Evolutionary conservation across 2,329 filamentous ascomycete species (phyloP), one percentile per base, ranked within the genome.

Genomic region (Stagonosporopsis chrysanthemi): DNA sequence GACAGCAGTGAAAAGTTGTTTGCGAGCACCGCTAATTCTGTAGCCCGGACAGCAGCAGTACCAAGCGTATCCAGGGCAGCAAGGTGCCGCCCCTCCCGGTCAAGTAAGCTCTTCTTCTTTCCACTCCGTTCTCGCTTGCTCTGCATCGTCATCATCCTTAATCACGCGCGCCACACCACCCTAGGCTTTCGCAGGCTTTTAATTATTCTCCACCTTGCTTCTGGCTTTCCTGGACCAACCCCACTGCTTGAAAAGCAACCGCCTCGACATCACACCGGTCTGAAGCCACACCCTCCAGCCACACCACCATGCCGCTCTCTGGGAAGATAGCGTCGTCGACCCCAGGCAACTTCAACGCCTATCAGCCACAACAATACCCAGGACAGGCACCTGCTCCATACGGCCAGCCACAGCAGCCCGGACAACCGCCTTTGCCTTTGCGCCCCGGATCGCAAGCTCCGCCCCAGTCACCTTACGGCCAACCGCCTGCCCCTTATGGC

Each of bases 11-110:
- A 48, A 50, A 57, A 40, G 22, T 22, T 58, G 41, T 51, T 52
- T 53, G 56, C 52, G 57, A 29, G 46, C 46, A 60, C 64, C 66
- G 57, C 69, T 72, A 67, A 72, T 55, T 56, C 48, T 40, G 52
- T 50, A 80, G 78, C 78, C 78, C 63, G 75, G 78, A 48, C 80
- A 83, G 65, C 76, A 74, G 59, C 78, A 80, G 68, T 86, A 86
- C 75, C 83, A 86, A 77, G 80, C 84, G 63, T 86, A 83, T 71
- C 80, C 79, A 66, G 80, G 80, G 61, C 85, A 82, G 70, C 80
- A 78, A 62, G 80, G 79, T 66, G 72, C 74, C 67, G 67, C 69
- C 60, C 67, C 70, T 67, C 67, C 67, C 67, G 70, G 75, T 75
- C 75, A 76, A 74, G 63, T 68, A 64, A 63, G 60, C 60, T 61